Evolutionary conservation across 352 stramenopile species (phyloP).

Genomic region (Pythium sp.): DNA sequence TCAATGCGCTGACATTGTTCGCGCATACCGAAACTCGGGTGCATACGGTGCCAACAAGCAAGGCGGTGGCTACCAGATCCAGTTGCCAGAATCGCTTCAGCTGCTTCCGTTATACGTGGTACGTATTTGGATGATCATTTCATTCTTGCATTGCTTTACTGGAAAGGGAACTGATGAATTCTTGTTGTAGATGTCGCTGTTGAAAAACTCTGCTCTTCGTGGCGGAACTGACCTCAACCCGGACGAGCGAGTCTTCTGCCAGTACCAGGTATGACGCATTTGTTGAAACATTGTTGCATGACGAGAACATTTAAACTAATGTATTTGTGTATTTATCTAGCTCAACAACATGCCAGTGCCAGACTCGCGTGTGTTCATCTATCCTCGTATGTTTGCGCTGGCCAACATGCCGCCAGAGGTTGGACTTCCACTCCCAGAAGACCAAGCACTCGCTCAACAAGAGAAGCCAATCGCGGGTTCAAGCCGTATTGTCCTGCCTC

Average conservation of each 20-base stretch:
- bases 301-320: background rate
- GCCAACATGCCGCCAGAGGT: slow-evolving; percentile 89
- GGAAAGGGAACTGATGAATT: background rate
- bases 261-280: slow-evolving; percentile 66
- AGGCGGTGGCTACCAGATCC: slow-evolving; percentile 69
- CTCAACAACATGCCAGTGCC: slow-evolving; percentile 94
- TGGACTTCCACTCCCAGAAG: slow-evolving; percentile 70
- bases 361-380: slow-evolving; percentile 93
- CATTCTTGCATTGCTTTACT: slow-evolving; percentile 4
- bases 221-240: slow-evolving; percentile 95
- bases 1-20: slow-evolving; percentile 92
- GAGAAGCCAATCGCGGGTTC: slow-evolving; percentile 58
- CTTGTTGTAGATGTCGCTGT: slow-evolving; percentile 88
- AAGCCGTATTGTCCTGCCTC: slow-evolving; percentile 83
- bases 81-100: slow-evolving; percentile 90
- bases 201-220: slow-evolving; percentile 97
- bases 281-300: slow-evolving; percentile 9
- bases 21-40: slow-evolving; percentile 84
- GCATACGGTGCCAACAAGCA: slow-evolving; percentile 66
- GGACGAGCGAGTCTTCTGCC: slow-evolving; percentile 93
- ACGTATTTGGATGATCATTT: slow-evolving; percentile 21
- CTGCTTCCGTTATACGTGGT: slow-evolving; percentile 95
- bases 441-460: slow-evolving; percentile 24
- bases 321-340: slow-evolving; percentile 21
- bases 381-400: slow-evolving; percentile 96